Conservation (phyloP, 345 rosid species). For the Hibiscus trionum region DNA sequence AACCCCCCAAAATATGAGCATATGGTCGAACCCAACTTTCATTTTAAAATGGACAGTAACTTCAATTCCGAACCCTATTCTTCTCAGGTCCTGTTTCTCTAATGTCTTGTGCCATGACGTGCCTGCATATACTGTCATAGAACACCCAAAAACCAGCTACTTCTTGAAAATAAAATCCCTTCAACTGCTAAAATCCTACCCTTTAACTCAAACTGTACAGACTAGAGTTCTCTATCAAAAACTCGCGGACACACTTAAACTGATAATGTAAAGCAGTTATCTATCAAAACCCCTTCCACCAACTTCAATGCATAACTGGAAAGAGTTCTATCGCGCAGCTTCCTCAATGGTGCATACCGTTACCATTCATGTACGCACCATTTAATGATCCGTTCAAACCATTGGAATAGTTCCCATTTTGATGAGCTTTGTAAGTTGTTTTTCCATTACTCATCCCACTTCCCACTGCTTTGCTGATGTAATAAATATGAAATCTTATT, state of each 20-base stretch:
- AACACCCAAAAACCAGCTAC: conserved; percentile 15
- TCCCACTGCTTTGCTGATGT: conserved; percentile 15
- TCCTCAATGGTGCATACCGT: conserved; percentile 37
- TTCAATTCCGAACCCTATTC: not conserved
- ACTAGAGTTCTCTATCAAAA: conserved; percentile 18
- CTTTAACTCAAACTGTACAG: conserved; percentile 33
- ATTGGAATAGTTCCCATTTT: conserved; percentile 35
- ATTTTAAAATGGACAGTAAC: not conserved
- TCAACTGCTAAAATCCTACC: conserved; percentile 12
- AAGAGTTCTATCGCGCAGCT: conserved; percentile 1
- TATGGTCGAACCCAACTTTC: no score
- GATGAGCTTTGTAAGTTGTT: conserved; percentile 26
- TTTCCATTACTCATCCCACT: conserved; percentile 43
- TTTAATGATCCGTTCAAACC: conserved; percentile 30
- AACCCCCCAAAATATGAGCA: no score
- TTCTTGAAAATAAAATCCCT: conserved; percentile 9
- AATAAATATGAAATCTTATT: no score
- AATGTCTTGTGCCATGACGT: no score
- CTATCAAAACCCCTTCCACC: conserved; percentile 7
- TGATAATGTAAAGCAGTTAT: not conserved
- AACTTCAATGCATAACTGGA: conserved; percentile 5
- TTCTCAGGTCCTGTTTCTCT: not conserved
- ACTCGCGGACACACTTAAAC: conserved; percentile 6
- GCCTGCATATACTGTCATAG: not conserved
- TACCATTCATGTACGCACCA: conserved; percentile 52